These are phyloP conservation scores for Coemansia sp. DNA, from an alignment of 192 early-diverging fungal genomes.

Conservation along the genomic window DNA sequence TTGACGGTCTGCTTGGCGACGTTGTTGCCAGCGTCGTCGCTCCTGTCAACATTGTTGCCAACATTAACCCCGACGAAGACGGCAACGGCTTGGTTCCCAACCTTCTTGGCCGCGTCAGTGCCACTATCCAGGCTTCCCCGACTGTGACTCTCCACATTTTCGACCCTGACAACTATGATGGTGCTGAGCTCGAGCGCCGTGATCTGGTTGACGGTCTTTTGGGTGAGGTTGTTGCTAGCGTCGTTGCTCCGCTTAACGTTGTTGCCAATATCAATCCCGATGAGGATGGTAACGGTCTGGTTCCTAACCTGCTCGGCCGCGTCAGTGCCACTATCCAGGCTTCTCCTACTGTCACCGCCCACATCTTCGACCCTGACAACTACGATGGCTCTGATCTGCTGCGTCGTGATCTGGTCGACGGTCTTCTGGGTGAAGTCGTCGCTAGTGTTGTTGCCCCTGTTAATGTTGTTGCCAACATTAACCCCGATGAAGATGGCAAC, in stretches of 20 bases:
- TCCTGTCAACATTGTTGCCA: constrained; percentile 27
- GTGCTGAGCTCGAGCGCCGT: constrained; percentile 3
- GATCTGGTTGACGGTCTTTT: constrained; percentile 1
- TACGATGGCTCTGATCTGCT: constrained; percentile 8
- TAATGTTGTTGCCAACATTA: constrained; percentile 33
- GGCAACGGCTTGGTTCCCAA: constrained; percentile 41
- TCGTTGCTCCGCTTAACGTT: constrained; percentile 6
- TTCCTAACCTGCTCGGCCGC: constrained; percentile 12
- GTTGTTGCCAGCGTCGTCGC: constrained; percentile 28
- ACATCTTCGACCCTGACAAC: constrained; percentile 19
- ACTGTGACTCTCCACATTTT: constrained; percentile 19
- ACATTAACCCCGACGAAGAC: constrained; percentile 38
- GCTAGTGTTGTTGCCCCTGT: constrained; percentile 28
- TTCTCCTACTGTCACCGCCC: constrained; percentile 13
- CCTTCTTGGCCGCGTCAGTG: constrained; percentile 33
- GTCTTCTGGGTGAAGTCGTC: constrained; percentile 28
- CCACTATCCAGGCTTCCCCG: constrained; percentile 24
- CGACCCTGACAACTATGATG: constrained; percentile 16
- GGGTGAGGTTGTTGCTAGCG: constrained; percentile 7
- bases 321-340: constrained; percentile 16
- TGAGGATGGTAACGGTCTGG: constrained; percentile 16
- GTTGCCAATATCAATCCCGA: constrained; percentile 15
- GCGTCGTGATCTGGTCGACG: constrained; percentile 25
- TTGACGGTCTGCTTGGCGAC: constrained; percentile 27
- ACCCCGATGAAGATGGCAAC: constrained; percentile 39